These are phyloP conservation scores for Xylaria polymorpha DNA, from an alignment of 2,329 filamentous ascomycete species.

Conservation along the genomic window DNA sequence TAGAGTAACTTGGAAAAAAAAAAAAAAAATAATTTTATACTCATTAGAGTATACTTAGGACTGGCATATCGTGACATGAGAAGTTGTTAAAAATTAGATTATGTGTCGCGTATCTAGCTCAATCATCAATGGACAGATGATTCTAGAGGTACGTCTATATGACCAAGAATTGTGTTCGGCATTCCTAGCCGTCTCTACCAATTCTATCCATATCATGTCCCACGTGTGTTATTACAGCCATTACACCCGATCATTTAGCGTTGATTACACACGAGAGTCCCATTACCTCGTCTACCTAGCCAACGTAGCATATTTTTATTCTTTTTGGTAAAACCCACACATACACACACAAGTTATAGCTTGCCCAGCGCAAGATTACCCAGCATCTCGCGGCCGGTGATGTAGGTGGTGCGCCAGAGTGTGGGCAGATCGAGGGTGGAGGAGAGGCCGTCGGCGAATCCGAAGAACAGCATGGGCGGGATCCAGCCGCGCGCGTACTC, in stretches of 20 bases:
- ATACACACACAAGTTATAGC: conserved; percentile 60
- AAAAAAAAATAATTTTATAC: too few species aligned
- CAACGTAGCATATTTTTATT: not conserved
- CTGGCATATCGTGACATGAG: not conserved
- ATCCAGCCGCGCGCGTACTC: conserved; percentile 92
- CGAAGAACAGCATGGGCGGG: conserved; percentile 91
- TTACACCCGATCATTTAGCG: not conserved
- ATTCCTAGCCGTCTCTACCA: not conserved
- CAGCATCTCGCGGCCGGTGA: conserved; percentile 83
- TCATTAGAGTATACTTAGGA: not conserved
- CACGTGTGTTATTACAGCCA: conserved; percentile 3
- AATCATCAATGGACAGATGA: not conserved
- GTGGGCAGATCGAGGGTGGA: conserved; percentile 89
- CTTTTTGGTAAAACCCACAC: too few species aligned
- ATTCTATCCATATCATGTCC: conserved; percentile 11
- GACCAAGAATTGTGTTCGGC: not conserved
- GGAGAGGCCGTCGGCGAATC: conserved; percentile 82
- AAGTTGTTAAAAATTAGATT: conserved; percentile 15
- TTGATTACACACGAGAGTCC: not conserved
- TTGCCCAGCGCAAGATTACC: conserved; percentile 77
- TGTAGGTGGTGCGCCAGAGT: conserved; percentile 78
- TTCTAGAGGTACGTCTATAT: not conserved
- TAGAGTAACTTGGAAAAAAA: too few species aligned
- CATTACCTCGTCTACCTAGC: not conserved
- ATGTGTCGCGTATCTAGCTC: conserved; percentile 5